phyloP scores from a whole-genome alignment of 2,329 filamentous ascomycete genomes.

The Botrytis galanthina region DNA sequence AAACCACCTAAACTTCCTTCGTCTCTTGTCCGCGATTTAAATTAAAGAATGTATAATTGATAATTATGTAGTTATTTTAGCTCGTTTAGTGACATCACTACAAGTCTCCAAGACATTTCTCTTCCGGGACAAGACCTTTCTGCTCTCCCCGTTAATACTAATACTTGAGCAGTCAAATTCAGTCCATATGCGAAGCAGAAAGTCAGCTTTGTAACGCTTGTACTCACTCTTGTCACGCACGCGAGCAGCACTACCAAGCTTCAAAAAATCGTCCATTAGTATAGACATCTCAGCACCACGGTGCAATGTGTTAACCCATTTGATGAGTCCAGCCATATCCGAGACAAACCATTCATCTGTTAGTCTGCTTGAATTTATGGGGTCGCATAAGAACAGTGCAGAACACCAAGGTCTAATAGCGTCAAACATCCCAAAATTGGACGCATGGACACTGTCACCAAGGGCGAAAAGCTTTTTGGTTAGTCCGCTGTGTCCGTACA shows the following conservation, averaged over 20 bases:
- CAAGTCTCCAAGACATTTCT: background rate
- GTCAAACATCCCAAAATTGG: background rate
- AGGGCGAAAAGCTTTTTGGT: background rate
- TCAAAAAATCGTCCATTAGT: background rate
- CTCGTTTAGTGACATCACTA: background rate
- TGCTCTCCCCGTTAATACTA: background rate
- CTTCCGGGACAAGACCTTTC: background rate
- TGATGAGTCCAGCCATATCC: background rate
- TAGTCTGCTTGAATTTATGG: background rate
- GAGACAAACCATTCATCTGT: background rate
- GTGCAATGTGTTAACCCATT: background rate
- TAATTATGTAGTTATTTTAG: background rate
- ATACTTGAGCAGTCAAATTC: background rate
- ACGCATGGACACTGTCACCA: background rate
- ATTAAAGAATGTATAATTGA: background rate
- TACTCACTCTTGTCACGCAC: background rate
- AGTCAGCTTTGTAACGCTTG: background rate
- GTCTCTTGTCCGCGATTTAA: background rate
- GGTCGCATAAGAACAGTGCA: background rate
- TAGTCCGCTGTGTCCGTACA: background rate
- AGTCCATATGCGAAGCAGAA: background rate
- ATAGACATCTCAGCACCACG: conserved; percentile 3
- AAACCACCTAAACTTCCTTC: too few relatives aligned
- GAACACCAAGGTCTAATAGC: conserved; percentile 7
- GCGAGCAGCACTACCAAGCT: background rate